These are phyloP conservation scores for Pachysandra terminalis DNA, from an alignment of 164 flowering plant genomes.

Conservation along the genomic window DNA sequence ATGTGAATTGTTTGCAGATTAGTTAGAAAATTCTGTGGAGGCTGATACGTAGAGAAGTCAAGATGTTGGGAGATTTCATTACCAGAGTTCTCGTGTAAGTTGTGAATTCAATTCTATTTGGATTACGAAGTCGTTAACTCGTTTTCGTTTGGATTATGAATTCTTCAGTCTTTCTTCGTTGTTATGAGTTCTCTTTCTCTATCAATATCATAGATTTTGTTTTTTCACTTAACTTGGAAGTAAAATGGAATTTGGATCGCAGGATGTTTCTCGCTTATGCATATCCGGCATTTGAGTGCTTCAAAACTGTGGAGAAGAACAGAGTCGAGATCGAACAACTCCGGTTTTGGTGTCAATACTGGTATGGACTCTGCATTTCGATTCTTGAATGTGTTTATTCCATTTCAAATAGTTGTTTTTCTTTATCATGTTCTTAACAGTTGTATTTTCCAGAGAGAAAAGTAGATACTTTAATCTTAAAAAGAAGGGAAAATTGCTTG, in stretches of 20 bases:
- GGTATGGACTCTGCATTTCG: constrained; percentile 35
- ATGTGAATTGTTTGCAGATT: no score
- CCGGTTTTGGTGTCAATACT: constrained; percentile 91
- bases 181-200: neutral
- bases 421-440: no score
- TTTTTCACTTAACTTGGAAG: no score
- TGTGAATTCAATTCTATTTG: neutral
- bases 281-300: constrained; percentile 87
- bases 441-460: no score
- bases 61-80: constrained; percentile 68
- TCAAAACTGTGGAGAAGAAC: constrained; percentile 67
- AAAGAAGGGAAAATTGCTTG: no score
- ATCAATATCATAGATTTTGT: no score
- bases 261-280: constrained; percentile 76
- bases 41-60: constrained; percentile 12
- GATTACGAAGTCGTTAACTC: no score
- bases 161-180: no score
- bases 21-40: constrained; percentile 5
- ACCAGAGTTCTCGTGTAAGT: constrained; percentile 58
- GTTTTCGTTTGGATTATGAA: no score
- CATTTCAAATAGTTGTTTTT: no score
- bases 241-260: constrained; percentile 10
- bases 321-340: constrained; percentile 53
- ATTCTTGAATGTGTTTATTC: no score
- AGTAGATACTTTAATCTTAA: no score